Conservation (phyloP, 768 basidiomycete species). For the Suillus discolor region DNA sequence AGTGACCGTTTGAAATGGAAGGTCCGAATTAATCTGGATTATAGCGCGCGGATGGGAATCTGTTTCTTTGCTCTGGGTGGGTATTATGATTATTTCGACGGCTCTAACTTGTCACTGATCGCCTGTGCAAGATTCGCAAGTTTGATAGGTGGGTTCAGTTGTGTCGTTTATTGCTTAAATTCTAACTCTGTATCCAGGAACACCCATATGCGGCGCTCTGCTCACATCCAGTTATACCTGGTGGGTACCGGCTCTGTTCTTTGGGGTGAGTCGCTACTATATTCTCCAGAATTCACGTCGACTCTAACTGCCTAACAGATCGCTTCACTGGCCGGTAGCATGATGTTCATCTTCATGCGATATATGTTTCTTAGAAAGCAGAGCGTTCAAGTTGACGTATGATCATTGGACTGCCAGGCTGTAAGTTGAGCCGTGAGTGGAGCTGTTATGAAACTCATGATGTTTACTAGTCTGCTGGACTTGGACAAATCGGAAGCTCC, state of each 20-base stretch:
- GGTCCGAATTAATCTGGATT: background rate
- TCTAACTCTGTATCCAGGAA: constrained; percentile 38
- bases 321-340: background rate
- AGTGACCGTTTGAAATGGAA: background rate
- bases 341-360: background rate
- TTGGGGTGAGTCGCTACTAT: constrained; percentile 35
- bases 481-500: too few species aligned
- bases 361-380: too few species aligned
- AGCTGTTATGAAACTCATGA: background rate
- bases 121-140: constrained; percentile 22
- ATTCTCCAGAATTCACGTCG: background rate
- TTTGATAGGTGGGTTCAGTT: constrained; percentile 20
- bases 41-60: constrained; percentile 44
- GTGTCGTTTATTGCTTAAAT: constrained; percentile 9
- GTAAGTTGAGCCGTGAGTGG: background rate
- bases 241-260: constrained; percentile 59
- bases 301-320: background rate
- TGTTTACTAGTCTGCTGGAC: too few species aligned
- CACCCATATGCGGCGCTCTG: constrained; percentile 56
- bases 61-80: constrained; percentile 46
- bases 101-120: too few species aligned
- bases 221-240: constrained; percentile 42
- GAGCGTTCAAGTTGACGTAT: background rate
- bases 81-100: constrained; percentile 3
- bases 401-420: background rate